Conservation (phyloP, 1,139 yeast genomes). For the Geotrichum fermentans region DNA sequence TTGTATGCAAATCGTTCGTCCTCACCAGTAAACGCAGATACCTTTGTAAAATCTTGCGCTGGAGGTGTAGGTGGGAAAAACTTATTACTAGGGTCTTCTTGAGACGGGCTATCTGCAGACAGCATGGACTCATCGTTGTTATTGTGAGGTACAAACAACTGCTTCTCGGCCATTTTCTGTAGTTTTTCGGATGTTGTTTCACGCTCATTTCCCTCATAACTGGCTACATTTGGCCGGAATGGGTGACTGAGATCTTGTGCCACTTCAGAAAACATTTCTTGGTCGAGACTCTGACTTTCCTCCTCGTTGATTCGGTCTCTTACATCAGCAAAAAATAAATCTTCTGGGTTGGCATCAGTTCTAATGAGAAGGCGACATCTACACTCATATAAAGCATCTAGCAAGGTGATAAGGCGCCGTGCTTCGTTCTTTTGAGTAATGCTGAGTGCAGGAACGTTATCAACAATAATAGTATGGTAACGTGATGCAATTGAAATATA, state of each 20-base stretch:
- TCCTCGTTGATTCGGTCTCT: constrained; percentile 28
- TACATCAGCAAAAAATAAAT: constrained; percentile 53
- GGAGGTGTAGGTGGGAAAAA: constrained; percentile 9
- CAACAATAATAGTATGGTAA: constrained; percentile 53
- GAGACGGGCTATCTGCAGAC: not conserved
- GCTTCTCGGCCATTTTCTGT: constrained; percentile 2
- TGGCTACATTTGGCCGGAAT: constrained; percentile 62
- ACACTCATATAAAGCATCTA: constrained; percentile 67
- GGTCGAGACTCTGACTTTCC: constrained; percentile 43
- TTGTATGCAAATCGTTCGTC: constrained; percentile 73
- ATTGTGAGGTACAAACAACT: not conserved
- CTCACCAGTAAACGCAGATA: constrained; percentile 65
- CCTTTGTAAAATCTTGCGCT: constrained; percentile 43
- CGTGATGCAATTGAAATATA: constrained; percentile 62
- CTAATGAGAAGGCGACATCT: constrained; percentile 55
- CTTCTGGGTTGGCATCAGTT: constrained; percentile 48
- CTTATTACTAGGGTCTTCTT: constrained; percentile 16
- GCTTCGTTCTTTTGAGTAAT: constrained; percentile 63
- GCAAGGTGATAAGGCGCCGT: constrained; percentile 56
- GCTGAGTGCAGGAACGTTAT: constrained; percentile 58
- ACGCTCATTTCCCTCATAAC: constrained; percentile 52
- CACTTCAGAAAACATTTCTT: constrained; percentile 66
- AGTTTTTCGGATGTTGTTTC: constrained; percentile 22
- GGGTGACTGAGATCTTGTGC: constrained; percentile 57
- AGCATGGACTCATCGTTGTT: constrained; percentile 13